phyloP scores from a whole-genome alignment of 2,329 filamentous ascomycete genomes.

The Endocalyx cinctus region DNA sequence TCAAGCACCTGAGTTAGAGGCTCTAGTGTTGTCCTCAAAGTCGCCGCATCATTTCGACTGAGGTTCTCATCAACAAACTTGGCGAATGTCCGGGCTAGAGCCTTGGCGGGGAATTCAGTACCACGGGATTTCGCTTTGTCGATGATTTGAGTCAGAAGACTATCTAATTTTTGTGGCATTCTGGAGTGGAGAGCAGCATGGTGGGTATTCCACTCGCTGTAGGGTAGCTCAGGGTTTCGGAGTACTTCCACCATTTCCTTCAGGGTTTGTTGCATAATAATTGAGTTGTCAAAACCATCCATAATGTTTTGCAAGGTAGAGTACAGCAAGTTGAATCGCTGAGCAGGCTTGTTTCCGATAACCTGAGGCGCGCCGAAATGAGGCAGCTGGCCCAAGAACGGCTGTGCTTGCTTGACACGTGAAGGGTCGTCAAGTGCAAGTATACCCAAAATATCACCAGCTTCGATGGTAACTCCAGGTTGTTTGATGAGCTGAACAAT shows the following conservation, averaged over 20 bases:
- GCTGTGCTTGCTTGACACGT: slow-evolving; percentile 92
- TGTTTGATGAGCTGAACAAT: slow-evolving; percentile 98
- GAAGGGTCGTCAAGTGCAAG: slow-evolving; percentile 91
- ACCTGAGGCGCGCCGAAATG: slow-evolving; percentile 81
- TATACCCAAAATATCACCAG: slow-evolving; percentile 97
- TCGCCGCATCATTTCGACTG: slow-evolving; percentile 63
- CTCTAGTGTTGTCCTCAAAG: slow-evolving; percentile 67
- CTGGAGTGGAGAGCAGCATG: slow-evolving; percentile 95
- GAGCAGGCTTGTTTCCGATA: slow-evolving; percentile 84
- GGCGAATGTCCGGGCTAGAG: slow-evolving; percentile 73
- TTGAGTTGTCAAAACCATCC: slow-evolving; percentile 91
- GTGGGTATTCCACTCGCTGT: slow-evolving; percentile 93
- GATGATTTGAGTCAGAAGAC: slow-evolving; percentile 76
- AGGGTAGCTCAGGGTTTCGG: slow-evolving; percentile 83
- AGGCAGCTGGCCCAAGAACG: slow-evolving; percentile 87
- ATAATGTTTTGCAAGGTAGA: slow-evolving; percentile 83
- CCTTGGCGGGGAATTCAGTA: slow-evolving; percentile 87
- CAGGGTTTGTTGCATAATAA: slow-evolving; percentile 85
- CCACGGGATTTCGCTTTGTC: slow-evolving; percentile 75
- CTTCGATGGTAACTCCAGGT: slow-evolving; percentile 93
- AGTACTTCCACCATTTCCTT: slow-evolving; percentile 89
- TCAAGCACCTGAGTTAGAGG: slow-evolving; percentile 76
- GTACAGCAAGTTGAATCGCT: slow-evolving; percentile 75
- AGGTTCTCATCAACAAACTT: slow-evolving; percentile 90
- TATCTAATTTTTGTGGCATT: slow-evolving; percentile 91